These are phyloP conservation scores for Trichoderma koningiopsis DNA, from an alignment of 2,329 filamentous ascomycete species.

Conservation along the genomic window DNA sequence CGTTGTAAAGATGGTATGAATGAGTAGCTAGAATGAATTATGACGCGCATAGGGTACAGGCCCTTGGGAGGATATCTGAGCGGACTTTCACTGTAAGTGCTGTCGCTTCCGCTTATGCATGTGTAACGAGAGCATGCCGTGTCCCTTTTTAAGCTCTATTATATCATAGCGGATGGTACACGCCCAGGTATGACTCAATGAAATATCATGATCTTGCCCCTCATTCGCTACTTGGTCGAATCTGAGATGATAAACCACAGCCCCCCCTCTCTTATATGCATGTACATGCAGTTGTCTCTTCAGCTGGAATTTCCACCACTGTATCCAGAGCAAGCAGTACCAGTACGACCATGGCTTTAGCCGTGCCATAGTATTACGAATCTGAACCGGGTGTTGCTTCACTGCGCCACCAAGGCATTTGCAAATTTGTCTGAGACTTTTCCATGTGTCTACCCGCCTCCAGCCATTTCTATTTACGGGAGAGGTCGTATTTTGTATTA, in stretches of 20 bases:
- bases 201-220: too few relatives aligned
- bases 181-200: not conserved
- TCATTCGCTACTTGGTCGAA: not conserved
- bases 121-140: not conserved
- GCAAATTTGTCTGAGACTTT: conserved; percentile 12
- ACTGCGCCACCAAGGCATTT: conserved; percentile 5
- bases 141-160: not conserved
- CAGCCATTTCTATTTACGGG: not conserved
- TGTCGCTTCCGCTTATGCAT: not conserved
- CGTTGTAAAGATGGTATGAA: conserved; percentile 35
- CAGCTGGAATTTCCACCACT: not conserved
- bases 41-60: not conserved
- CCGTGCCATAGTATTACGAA: not conserved
- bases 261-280: not conserved
- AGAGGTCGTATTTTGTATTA: not conserved
- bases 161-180: not conserved
- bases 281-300: not conserved
- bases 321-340: not conserved
- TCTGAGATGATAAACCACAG: not conserved
- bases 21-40: not conserved
- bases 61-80: not conserved
- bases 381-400: not conserved
- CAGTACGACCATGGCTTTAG: not conserved
- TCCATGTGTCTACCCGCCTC: conserved; percentile 6
- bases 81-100: not conserved